Conservation (phyloP, 2,329 filamentous ascomycete species). For the Claviceps sp. region DNA sequence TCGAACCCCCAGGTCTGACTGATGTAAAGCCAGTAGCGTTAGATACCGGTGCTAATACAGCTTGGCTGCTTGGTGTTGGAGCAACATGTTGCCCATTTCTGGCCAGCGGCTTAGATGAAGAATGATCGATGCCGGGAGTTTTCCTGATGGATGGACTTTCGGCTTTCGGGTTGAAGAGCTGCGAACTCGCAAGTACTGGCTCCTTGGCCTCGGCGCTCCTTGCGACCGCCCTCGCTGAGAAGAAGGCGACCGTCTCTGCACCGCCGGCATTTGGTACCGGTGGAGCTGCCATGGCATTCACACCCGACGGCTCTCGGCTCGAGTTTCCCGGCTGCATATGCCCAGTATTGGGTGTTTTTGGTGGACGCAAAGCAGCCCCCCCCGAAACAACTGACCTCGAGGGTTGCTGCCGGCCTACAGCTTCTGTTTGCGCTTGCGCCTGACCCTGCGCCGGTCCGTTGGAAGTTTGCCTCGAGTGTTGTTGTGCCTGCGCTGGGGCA, state of each 20-base stretch:
- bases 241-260: constrained; percentile 5
- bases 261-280: constrained; percentile 21
- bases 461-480: constrained; percentile 8
- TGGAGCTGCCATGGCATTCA: constrained; percentile 28
- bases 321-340: constrained; percentile 9
- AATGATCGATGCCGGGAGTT: constrained; percentile 77
- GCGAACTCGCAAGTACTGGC: constrained; percentile 10
- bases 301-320: constrained; percentile 11
- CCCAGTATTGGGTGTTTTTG: constrained; percentile 22
- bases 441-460: constrained; percentile 11
- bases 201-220: constrained; percentile 25
- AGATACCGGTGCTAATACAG: constrained; percentile 9
- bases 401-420: constrained; percentile 1
- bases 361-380: constrained; percentile 9
- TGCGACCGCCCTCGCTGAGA: constrained; percentile 6
- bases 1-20: constrained; percentile 15
- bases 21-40: constrained; percentile 17
- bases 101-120: constrained; percentile 57
- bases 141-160: constrained; percentile 80
- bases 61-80: constrained; percentile 19
- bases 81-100: constrained; percentile 40
- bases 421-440: constrained; percentile 8
- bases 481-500: constrained; percentile 10
- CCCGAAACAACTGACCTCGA: constrained; percentile 10
- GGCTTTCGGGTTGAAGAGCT: constrained; percentile 57